Percentiles rank a stretch among this genome's conserved stretches.
Conservation (phyloP, 371 early-diverging fungal genomes). For the Batrachochytrium dendrobatidis region DNA sequence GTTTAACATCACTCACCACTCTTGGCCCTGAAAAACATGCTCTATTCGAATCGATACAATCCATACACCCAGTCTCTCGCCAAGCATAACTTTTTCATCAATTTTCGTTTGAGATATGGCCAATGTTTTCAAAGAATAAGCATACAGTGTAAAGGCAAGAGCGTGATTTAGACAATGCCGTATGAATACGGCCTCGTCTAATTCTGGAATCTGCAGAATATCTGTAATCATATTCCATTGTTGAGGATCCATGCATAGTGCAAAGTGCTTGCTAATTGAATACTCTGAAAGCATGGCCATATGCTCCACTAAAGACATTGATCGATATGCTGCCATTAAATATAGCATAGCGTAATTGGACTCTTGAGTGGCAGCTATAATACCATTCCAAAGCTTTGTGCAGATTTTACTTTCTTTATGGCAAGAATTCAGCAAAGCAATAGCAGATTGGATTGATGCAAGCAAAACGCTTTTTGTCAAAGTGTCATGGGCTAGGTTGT, state of each 20-base stretch:
- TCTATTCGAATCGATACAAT: slow-evolving; percentile 25
- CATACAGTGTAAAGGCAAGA: slow-evolving; percentile 28
- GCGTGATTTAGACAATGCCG: slow-evolving; percentile 28
- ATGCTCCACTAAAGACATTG: slow-evolving; percentile 22
- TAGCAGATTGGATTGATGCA: slow-evolving; percentile 2
- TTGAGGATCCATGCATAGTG: background rate
- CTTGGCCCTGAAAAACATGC: slow-evolving; percentile 13
- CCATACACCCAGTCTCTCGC: slow-evolving; percentile 30
- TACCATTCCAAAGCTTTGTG: slow-evolving; percentile 14
- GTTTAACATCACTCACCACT: slow-evolving; percentile 7
- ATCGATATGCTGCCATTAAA: slow-evolving; percentile 12
- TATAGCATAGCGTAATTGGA: slow-evolving; percentile 12
- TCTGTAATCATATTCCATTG: slow-evolving; percentile 12
- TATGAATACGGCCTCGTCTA: slow-evolving; percentile 25
- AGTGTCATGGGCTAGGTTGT: too few species aligned
- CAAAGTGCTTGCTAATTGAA: slow-evolving; percentile 18
- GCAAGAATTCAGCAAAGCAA: slow-evolving; percentile 13
- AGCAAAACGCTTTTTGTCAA: background rate
- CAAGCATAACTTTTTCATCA: slow-evolving; percentile 19
- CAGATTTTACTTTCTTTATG: slow-evolving; percentile 5
- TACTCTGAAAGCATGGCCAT: slow-evolving; percentile 27
- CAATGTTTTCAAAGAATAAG: slow-evolving; percentile 20
- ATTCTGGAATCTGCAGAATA: slow-evolving; percentile 20
- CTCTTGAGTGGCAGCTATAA: background rate
- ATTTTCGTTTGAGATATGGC: background rate